Evolutionary conservation across 1,139 yeast genomes (phyloP).

Genomic region (Sugiyamaella pinicola): DNA sequence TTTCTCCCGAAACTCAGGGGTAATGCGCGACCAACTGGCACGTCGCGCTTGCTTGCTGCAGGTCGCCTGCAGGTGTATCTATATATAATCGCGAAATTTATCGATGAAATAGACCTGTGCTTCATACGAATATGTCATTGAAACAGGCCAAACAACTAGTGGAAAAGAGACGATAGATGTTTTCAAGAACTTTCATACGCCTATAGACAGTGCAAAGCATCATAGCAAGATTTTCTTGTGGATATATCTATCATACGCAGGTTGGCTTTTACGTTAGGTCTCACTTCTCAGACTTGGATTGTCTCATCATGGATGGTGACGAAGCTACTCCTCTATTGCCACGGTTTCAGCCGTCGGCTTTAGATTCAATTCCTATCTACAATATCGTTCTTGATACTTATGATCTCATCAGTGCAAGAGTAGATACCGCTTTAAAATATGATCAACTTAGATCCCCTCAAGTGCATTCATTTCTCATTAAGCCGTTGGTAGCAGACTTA

Average conservation of each 20-base stretch:
- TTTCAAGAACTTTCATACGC: too few species aligned
- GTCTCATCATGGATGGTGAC: conserved; percentile 12
- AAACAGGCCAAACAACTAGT: too few species aligned
- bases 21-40: background rate
- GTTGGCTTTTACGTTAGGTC: background rate
- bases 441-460: conserved; percentile 61
- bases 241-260: background rate
- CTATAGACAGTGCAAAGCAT: too few species aligned
- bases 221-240: background rate
- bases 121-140: too few species aligned
- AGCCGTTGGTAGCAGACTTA: conserved; percentile 49
- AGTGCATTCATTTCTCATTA: conserved; percentile 52
- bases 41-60: background rate
- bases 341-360: conserved; percentile 34
- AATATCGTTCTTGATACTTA: conserved; percentile 38
- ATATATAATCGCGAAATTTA: too few species aligned
- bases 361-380: conserved; percentile 42
- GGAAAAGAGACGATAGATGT: too few species aligned
- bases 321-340: conserved; percentile 32
- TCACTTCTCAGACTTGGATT: too few species aligned
- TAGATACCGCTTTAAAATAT: conserved; percentile 53
- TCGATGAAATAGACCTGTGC: too few species aligned
- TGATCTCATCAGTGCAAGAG: conserved; percentile 42
- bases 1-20: background rate
- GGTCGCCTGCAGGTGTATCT: background rate